Evolutionary conservation across 2,329 filamentous ascomycete species (phyloP), one percentile per base, ranked within the genome.

Genomic region (Colletotrichum shisoi): DNA sequence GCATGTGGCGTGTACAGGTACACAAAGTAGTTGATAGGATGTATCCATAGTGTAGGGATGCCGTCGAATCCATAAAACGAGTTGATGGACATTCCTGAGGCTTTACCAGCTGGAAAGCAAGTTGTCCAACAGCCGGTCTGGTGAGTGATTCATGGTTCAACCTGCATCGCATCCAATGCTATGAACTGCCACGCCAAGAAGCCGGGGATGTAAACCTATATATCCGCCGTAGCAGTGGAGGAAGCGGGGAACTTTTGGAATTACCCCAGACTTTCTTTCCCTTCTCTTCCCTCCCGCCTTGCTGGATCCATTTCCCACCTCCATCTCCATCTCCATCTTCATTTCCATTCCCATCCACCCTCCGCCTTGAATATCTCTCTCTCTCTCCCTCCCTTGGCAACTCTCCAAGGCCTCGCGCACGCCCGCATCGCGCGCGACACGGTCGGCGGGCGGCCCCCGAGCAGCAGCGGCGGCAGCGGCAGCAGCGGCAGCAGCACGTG

Each of bases 361-460:
- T 31, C 27, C 27, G 7, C 7, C 27, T 31, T 31, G 27, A 8
- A 31, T 27, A 4, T 27, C 24, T 27, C 46, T 15, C 3, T 27
- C 24, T 27, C 24, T 27, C 46, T 15, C 3, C 21, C 34, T 4
- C 31, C 21, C 27, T 48, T 13, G 31, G 42, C 31, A 48, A 46
- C 24, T 39, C 27, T 31, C 9, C 49, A 60, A 37, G n/a, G n/a
- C n/a, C 74, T 82, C 12, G 81, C 81, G 5, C 76, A 80, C 52
- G 71, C 71, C 42, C 76, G 81, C 59, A 81, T 83, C 64, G 12
- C 70, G 0, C 59, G 68, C 2, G 74, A 76, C 56, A 76, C 73
- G 0, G 73, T 75, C 5, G 74, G 72, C 0, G 62, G 69, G 0
- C 40, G 72, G 24, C 24, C 24, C 24, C 24, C 3, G 64, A 75